phyloP scores from a whole-genome alignment of 2,329 filamentous ascomycete species.

The Paecilomyces sp. region DNA sequence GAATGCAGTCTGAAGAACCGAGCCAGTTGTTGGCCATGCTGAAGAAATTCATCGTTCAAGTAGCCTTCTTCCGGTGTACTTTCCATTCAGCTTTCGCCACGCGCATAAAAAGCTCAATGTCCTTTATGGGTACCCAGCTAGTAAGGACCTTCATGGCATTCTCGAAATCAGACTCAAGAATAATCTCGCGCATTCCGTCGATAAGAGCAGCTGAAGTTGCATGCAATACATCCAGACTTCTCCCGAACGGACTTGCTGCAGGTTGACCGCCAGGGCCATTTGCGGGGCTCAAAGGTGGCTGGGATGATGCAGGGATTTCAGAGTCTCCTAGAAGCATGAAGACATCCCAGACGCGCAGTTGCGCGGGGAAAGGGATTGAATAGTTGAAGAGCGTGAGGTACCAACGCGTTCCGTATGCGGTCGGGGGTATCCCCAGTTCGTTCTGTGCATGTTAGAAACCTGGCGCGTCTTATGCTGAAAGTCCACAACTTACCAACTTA shows the following conservation, averaged over 20 bases:
- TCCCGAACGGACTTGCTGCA: slow-evolving; percentile 41
- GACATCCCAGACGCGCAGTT: slow-evolving; percentile 94
- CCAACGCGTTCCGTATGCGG: slow-evolving; percentile 94
- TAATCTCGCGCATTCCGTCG: slow-evolving; percentile 78
- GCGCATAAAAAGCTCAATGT: slow-evolving; percentile 88
- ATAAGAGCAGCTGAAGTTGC: slow-evolving; percentile 85
- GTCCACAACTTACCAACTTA: slow-evolving; percentile 60
- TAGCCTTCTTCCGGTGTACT: slow-evolving; percentile 44
- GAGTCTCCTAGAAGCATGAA: slow-evolving; percentile 88
- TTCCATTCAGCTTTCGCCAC: slow-evolving; percentile 86
- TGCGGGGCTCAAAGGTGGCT: slow-evolving; percentile 4
- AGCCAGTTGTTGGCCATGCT: neutral
- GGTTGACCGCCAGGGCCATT: slow-evolving; percentile 14
- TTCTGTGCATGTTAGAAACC: slow-evolving; percentile 39
- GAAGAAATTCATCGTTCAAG: neutral
- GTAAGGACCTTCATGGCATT: slow-evolving; percentile 97
- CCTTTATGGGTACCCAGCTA: slow-evolving; percentile 86
- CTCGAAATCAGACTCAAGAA: slow-evolving; percentile 91
- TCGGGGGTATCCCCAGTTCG: slow-evolving; percentile 73
- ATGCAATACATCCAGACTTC: slow-evolving; percentile 79
- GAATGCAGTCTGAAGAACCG: neutral
- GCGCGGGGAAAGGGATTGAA: slow-evolving; percentile 86
- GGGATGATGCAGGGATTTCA: slow-evolving; percentile 34
- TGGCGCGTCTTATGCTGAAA: neutral
- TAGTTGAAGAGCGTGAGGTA: slow-evolving; percentile 97